Base-by-base conservation (phyloP, 2,329 filamentous ascomycete genomes). In the Cladophialophora psammophila region DNA sequence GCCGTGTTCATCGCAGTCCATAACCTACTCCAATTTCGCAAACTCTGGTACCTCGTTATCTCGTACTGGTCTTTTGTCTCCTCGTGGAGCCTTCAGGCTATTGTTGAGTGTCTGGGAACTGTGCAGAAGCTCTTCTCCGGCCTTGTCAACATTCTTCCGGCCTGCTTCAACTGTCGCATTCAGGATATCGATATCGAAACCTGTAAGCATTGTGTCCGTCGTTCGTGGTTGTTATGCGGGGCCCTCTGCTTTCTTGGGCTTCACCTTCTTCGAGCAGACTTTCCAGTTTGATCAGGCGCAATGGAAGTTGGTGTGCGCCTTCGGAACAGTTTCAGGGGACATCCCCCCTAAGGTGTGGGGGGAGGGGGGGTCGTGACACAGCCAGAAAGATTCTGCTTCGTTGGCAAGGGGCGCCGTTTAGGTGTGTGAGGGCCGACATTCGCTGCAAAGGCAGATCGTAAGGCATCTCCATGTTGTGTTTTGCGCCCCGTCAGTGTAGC, bases 1-100 rank as follows among this genome's bases (percentile, higher is more conserved):
- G 6, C 59, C 59, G 20, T 40, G 20, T 34, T 54, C 35, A 20
- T 54, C 50, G 20, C 35, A 54, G 12, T 50, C 48, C 32, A 61
- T 36, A 8, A 61, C 13, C 32, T 61, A 54, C 18, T n/a, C 45
- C n/a, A 54, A n/a, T 18, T 31, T 60, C 31, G 57, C 40, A 10
- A 50, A 50, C 13, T 26, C 26, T 8, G 45, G n/a, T 31, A 20
- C 32, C 12, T 8, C 45, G n/a, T n/a, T n/a, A n/a, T n/a, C n/a
- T n/a, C n/a, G n/a, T n/a, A n/a, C n/a, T n/a, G n/a, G n/a, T n/a
- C 45, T 2, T 50, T 50, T 50, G 45, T 26, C 15, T 12, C 6
- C 15, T 2, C 20, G 18, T 12, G 18, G 20, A 13, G 8, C 12
- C 26, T 26, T 26, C 9, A 26, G 12, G 10, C 45, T 50, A 2